phyloP scores from a whole-genome alignment of 2,329 filamentous ascomycete genomes.

The Fusarium praegraminearum region DNA sequence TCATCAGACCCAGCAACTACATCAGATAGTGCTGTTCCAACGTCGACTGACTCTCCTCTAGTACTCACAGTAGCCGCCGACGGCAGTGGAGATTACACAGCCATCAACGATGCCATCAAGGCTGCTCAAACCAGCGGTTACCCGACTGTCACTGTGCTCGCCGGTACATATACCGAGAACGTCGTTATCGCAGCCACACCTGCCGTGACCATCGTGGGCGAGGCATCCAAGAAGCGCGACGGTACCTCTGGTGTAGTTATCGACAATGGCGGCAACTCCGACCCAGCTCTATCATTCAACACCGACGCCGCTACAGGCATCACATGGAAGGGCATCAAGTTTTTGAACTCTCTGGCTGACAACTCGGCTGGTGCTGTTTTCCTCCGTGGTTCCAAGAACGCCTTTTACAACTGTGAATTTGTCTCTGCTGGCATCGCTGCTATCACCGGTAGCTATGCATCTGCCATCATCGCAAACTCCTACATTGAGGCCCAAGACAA shows the following conservation, averaged over 20 bases:
- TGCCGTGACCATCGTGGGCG: constrained; percentile 57
- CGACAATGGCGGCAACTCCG: constrained; percentile 21
- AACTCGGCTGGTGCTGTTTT: constrained; percentile 12
- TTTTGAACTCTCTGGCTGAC: constrained; percentile 25
- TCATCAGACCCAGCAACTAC: constrained; percentile 23
- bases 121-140: constrained; percentile 55
- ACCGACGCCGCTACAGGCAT: constrained; percentile 10
- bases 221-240: constrained; percentile 50
- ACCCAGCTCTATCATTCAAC: constrained; percentile 18
- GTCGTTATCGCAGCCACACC: constrained; percentile 56
- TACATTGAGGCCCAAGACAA: constrained; percentile 60
- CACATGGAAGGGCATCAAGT: constrained; percentile 40
- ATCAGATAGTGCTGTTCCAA: constrained; percentile 18
- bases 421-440: constrained; percentile 52
- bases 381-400: constrained; percentile 34
- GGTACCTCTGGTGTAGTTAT: constrained; percentile 25
- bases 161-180: constrained; percentile 60
- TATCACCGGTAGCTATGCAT: constrained; percentile 48
- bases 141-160: constrained; percentile 58
- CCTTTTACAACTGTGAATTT: constrained; percentile 57
- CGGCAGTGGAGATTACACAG: constrained; percentile 59
- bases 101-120: constrained; percentile 58
- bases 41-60: constrained; percentile 39
- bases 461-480: constrained; percentile 57
- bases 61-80: constrained; percentile 59